Evolutionary conservation across 257 asterid genomes (phyloP).

Genomic region (Capsicum pubescens): DNA sequence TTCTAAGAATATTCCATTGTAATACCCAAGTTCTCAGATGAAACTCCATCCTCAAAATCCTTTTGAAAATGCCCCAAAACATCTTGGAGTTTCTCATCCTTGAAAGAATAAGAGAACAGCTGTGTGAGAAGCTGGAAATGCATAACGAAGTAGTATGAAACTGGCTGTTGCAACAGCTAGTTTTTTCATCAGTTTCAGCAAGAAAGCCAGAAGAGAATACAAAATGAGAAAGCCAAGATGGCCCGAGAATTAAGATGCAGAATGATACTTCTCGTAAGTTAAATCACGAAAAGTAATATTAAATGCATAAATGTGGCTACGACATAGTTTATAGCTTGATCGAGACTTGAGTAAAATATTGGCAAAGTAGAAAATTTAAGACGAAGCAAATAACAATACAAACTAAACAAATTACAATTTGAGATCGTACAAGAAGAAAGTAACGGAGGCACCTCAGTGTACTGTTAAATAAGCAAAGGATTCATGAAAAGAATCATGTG

Average conservation of each 20-base stretch:
- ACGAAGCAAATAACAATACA: neutral
- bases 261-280: neutral
- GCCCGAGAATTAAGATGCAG: neutral
- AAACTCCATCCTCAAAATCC: slow-evolving; percentile 80
- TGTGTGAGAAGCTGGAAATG: slow-evolving; percentile 23
- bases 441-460: neutral
- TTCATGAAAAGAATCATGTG: neutral
- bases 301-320: neutral
- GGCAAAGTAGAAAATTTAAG: neutral
- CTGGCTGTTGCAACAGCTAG: neutral
- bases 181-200: slow-evolving; percentile 17
- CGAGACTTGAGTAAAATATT: neutral
- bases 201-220: neutral
- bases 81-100: slow-evolving; percentile 72
- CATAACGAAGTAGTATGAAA: neutral
- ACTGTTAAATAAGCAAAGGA: neutral
- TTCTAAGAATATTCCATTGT: slow-evolving; percentile 37
- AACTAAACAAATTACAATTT: neutral
- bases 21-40: slow-evolving; percentile 73
- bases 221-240: slow-evolving; percentile 10
- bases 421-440: neutral
- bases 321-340: neutral
- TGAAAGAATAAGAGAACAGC: slow-evolving; percentile 24
- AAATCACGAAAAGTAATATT: neutral
- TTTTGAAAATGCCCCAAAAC: slow-evolving; percentile 73